These are phyloP conservation scores for Candida bentonensis DNA, from an alignment of 805 yeast genomes.

Conservation along the genomic window DNA sequence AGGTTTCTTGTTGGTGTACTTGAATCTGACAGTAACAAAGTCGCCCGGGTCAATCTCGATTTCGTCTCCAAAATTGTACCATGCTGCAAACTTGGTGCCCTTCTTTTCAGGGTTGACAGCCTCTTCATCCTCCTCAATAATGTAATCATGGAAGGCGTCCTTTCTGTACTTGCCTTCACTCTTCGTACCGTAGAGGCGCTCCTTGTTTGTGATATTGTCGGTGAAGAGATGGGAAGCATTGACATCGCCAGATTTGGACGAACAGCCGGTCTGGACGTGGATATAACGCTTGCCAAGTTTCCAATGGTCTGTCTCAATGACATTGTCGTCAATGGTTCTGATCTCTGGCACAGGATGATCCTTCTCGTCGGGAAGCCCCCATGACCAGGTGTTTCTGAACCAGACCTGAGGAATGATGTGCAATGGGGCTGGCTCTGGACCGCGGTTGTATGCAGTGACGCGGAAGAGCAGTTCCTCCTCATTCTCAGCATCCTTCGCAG, in stretches of 20 bases:
- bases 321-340: constrained; percentile 31
- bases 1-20: constrained; percentile 34
- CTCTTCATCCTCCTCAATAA: constrained; percentile 43
- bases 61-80: constrained; percentile 62
- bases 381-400: constrained; percentile 86
- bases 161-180: constrained; percentile 53
- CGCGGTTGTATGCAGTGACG: constrained; percentile 76
- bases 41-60: constrained; percentile 80
- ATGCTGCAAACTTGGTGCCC: constrained; percentile 81
- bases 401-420: constrained; percentile 75
- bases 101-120: constrained; percentile 54
- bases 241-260: constrained; percentile 36
- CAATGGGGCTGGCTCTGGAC: constrained; percentile 73
- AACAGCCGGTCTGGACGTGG: constrained; percentile 28
- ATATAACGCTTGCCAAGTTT: constrained; percentile 54
- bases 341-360: constrained; percentile 23
- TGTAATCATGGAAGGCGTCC: constrained; percentile 82
- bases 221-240: constrained; percentile 72
- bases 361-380: constrained; percentile 48
- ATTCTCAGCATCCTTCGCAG: constrained; percentile 74
- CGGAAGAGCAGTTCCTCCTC: constrained; percentile 72
- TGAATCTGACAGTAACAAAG: constrained; percentile 72
- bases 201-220: constrained; percentile 74
- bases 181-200: constrained; percentile 45
- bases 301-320: constrained; percentile 49